phyloP scores from a whole-genome alignment of 2,329 filamentous ascomycete genomes.

The Massarina eburnea region DNA sequence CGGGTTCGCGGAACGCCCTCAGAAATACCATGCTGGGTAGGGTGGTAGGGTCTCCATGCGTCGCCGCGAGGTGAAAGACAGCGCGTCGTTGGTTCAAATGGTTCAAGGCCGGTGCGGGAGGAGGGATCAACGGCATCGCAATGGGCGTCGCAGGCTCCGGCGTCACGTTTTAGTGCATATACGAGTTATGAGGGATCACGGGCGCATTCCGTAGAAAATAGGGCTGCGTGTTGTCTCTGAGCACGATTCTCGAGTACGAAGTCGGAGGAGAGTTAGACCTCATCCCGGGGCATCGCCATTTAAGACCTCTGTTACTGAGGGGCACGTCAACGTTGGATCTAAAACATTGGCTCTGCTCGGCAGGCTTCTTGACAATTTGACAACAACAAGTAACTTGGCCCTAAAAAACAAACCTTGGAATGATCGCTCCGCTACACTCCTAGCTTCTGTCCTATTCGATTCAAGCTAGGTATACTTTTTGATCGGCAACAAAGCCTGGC shows the following conservation, averaged over 20 bases:
- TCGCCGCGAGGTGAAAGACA: not conserved
- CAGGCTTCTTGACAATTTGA: not conserved
- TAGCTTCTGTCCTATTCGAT: not conserved
- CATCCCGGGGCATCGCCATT: not conserved
- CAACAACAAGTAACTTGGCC: not conserved
- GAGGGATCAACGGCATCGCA: too few species aligned
- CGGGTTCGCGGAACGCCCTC: too few species aligned
- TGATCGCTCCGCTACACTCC: not conserved
- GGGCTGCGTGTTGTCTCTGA: too few species aligned
- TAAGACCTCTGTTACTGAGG: not conserved
- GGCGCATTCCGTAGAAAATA: too few species aligned
- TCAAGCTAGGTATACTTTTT: not conserved
- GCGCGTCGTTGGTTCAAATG: not conserved
- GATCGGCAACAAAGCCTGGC: too few species aligned
- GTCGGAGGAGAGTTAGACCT: not conserved
- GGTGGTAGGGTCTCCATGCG: not conserved
- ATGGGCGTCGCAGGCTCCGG: too few species aligned
- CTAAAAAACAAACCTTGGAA: not conserved
- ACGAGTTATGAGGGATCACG: too few species aligned
- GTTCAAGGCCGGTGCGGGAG: not conserved
- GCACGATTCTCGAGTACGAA: too few species aligned
- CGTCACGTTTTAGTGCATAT: not conserved
- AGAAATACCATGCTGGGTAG: too few species aligned
- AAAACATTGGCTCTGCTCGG: not conserved
- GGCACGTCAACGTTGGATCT: not conserved